Base-by-base conservation (phyloP, 306 rosid genomes). In the Purshia tridentata region DNA sequence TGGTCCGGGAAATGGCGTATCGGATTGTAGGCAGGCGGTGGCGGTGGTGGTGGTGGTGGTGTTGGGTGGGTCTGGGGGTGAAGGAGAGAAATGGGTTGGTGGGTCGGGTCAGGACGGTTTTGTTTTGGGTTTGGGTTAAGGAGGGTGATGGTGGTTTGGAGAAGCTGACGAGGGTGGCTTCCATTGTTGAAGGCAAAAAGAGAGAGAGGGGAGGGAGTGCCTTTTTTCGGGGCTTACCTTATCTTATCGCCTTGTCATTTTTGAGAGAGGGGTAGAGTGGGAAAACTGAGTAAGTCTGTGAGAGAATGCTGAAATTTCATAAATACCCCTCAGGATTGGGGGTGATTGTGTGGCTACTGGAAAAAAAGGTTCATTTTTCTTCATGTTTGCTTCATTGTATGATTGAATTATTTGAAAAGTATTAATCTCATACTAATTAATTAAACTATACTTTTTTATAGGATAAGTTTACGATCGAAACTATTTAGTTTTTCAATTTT, bases 1-100 rank as follows among this genome's bases (percentile, higher is more conserved):
- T 93, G 12, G 80, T 74, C 74, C 97, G 97, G 29, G 94, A 86
- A 69, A 91, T 91, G 67, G 98, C 94, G 77, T 91, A 91, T 29
- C 76, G 70, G 74, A 91, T 81, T n/a, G 81, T 64, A 16, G 78
- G 87, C 4, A 66, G 10, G 70, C 79, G 74, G 40, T 4, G 58
- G 72, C 14, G 81, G 68, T 53, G 81, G 72, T 11, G 81, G 68
- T 53, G 81, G 72, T 11, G 66, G 20, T 11, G 35, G 35, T 29
- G 35, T 29, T 29, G 66, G 20, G 67, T 0, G 53, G 78, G 72
- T 12, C 45, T 72, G 52, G 67, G 69, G 37, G 75, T 65, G 45
- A 20, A 61, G 53, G 84, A 68, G 77, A 73, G 58, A 23, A 89
- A 73, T 18, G 90, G 87, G 77, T 81, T 87, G 41, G 65, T 59